Evolutionary conservation across 2,329 filamentous ascomycete species (phyloP), one percentile per base, ranked within the genome.

Genomic region (Cytospora piceae): DNA sequence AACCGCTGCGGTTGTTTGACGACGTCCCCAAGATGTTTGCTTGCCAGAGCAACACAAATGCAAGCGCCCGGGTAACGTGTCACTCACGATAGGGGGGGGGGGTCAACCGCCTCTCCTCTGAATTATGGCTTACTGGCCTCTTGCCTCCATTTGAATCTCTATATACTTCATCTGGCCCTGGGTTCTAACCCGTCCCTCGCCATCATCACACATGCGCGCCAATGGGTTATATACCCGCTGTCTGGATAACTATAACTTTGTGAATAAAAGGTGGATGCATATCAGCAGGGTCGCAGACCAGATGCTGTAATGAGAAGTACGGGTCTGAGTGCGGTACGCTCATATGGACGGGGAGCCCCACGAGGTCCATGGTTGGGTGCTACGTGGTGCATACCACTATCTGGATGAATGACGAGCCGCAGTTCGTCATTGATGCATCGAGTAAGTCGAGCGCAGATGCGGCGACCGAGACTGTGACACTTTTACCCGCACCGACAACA

Each of bases 291-390:
- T 82, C 86, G 67, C 75, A 86, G 55, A 79, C 83, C 67, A 76
- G 83, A 70, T 86, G 85, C 69, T 84, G 82, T 72, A 82, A 85
- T 67, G 82, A 85, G 71, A 82, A 84, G 70, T 86, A 85, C 69
- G 83, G 86, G 66, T 79, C 82, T 7, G 83, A 85, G 71, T 80
- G 78, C 42, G 81, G 82, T 4, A 81, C 83, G 8, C n/a, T n/a
- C 20, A 6, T n/a, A n/a, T 56, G 31, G 54, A 55, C 31, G 31
- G 31, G 31, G 17, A 56, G 31, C 54, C n/a, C n/a, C n/a, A n/a
- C n/a, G n/a, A n/a, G n/a, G n/a, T n/a, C n/a, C n/a, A n/a, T n/a
- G n/a, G n/a, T n/a, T n/a, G n/a, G n/a, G n/a, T n/a, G n/a, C n/a
- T n/a, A n/a, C n/a, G n/a, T n/a, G n/a, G 31, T 12, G 9, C n/a